Conservation (phyloP, 768 basidiomycete species). For the Lactarius vividus region DNA sequence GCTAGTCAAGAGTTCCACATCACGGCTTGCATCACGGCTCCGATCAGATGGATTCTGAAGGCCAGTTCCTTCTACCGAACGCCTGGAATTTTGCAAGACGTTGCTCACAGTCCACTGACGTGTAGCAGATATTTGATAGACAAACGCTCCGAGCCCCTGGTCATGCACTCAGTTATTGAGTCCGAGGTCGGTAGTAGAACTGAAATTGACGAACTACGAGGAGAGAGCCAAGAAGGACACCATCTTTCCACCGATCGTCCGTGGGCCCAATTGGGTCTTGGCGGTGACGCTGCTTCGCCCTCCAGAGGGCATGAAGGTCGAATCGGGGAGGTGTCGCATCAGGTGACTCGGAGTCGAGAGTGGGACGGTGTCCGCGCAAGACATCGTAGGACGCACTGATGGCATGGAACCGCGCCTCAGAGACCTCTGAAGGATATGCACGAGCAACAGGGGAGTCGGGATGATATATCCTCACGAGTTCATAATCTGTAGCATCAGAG, state of each 20-base stretch:
- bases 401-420: conserved; percentile 65
- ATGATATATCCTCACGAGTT: conserved; percentile 77
- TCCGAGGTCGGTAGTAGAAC: not conserved
- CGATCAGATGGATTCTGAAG: conserved; percentile 1
- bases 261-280: conserved; percentile 47
- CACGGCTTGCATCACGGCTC: conserved; percentile 3
- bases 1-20: conserved; percentile 11
- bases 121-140: conserved; percentile 14
- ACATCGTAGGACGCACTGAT: conserved; percentile 67
- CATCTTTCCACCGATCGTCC: conserved; percentile 70
- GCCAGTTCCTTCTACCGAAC: not conserved
- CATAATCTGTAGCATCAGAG: conserved; percentile 53
- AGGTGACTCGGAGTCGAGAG: conserved; percentile 26
- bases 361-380: conserved; percentile 49
- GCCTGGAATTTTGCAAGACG: not conserved
- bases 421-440: conserved; percentile 44
- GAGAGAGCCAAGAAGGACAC: conserved; percentile 54
- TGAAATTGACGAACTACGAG: conserved; percentile 42
- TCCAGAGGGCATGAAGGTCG: conserved; percentile 40
- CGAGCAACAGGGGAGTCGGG: conserved; percentile 59
- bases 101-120: not conserved
- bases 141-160: conserved; percentile 16
- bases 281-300: conserved; percentile 35
- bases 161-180: not conserved
- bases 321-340: conserved; percentile 28